Evolutionary conservation across 768 basidiomycete species (phyloP), one percentile per base, ranked within the genome.

Genomic region (Strobilomyces dryophilus): DNA sequence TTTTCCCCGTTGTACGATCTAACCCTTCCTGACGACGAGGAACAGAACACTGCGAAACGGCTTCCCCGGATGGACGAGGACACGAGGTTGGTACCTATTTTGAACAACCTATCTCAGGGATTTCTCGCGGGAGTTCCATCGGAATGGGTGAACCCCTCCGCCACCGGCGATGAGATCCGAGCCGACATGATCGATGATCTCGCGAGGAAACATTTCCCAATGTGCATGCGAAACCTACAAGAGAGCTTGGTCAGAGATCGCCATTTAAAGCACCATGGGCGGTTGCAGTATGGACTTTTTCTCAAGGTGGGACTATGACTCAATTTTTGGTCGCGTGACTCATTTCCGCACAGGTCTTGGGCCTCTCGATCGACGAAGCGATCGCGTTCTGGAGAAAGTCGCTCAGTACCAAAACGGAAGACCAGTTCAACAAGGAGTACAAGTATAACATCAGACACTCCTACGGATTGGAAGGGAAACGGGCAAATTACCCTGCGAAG

Each of bases 341-440:
- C 31, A 65, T 40, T 3, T 0, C 20, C 14, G 21, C 24, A 15
- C 63, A 97, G 95, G 90, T 91, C 2, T 75, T 98, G 52, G 97
- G 97, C 8, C 72, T 99, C 52, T 87, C 95, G 0, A 82, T 99
- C 34, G 95, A 99, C 15, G 97, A 99, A 71, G 94, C 97, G 1
- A 68, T 98, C 44, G 73, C 79, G 10, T 99, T 97, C 71, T 99
- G 97, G 97, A 77, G 92, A 49, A 89, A 85, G 65, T 85, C 89
- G 24, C 97, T 95, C 67, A 83, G 70, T 9, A 70, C 68, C 7
- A 82, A 92, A 50, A 83, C 86, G 10, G 95, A 98, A 53, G 93
- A 98, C 72, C 87, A 92, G 67, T 99, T 98, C 73, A 95, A 95
- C 76, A 99, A 98, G 67, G 90, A 97, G 66, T 87, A 98, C 78